Evolutionary conservation across 768 basidiomycete species (phyloP).

Genomic region (Panellus pusillus): DNA sequence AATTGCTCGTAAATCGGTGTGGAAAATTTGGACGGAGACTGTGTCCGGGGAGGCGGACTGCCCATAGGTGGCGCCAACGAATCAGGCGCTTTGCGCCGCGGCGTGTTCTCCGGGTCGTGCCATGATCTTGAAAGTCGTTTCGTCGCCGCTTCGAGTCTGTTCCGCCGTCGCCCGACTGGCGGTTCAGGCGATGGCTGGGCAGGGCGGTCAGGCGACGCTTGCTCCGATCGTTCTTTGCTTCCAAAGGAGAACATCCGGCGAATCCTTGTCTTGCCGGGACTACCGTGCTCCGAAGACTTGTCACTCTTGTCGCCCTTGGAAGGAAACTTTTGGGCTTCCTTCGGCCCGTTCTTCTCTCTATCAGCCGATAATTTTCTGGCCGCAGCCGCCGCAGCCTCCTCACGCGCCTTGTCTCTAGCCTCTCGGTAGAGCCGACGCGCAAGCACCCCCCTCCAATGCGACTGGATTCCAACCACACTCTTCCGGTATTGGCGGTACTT

Average conservation of each 20-base stretch:
- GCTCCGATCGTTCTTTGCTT: slow-evolving; percentile 13
- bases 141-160: slow-evolving; percentile 18
- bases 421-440: slow-evolving; percentile 38
- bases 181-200: slow-evolving; percentile 10
- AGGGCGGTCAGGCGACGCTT: neutral
- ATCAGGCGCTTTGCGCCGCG: slow-evolving; percentile 2
- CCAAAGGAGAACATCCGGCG: slow-evolving; percentile 21
- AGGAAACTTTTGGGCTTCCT: slow-evolving; percentile 3
- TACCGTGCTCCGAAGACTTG: slow-evolving; percentile 6
- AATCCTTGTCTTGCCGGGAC: slow-evolving; percentile 15
- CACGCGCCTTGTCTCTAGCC: slow-evolving; percentile 5
- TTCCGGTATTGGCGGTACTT: slow-evolving; percentile 67
- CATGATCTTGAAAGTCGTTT: slow-evolving; percentile 21
- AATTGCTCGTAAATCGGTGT: slow-evolving; percentile 23
- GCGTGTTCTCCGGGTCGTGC: slow-evolving; percentile 13
- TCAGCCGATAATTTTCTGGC: slow-evolving; percentile 9
- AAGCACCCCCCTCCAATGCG: slow-evolving; percentile 85
- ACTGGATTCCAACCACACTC: slow-evolving; percentile 84
- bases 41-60: neutral
- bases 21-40: slow-evolving; percentile 2
- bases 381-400: slow-evolving; percentile 16
- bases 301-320: neutral
- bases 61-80: slow-evolving; percentile 5
- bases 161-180: slow-evolving; percentile 14
- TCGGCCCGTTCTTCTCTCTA: slow-evolving; percentile 5